phyloP scores from a whole-genome alignment of 1,139 yeast genomes.

The Scheffersomyces titani region DNA sequence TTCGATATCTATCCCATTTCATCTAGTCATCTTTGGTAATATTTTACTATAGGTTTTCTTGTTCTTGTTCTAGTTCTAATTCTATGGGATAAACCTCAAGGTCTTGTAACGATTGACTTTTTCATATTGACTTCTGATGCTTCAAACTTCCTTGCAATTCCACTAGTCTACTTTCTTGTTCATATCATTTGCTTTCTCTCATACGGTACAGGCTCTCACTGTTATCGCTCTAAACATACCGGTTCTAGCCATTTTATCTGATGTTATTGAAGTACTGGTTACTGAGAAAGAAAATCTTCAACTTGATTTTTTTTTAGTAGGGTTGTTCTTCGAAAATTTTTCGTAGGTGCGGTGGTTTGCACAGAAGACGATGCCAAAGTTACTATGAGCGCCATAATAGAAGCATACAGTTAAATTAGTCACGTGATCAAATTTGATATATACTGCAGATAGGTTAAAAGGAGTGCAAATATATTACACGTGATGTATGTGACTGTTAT shows the following conservation, averaged over 20 bases:
- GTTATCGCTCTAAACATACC: slow-evolving; percentile 44
- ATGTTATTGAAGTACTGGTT: slow-evolving; percentile 3
- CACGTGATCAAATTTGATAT: background rate
- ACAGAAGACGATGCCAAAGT: background rate
- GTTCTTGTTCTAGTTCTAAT: background rate
- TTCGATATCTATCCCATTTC: background rate
- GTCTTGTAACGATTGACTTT: background rate
- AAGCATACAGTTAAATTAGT: background rate
- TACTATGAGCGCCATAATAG: background rate
- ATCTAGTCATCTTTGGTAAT: background rate
- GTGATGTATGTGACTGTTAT: slow-evolving; percentile 18
- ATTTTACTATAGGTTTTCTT: too few species aligned
- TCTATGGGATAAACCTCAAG: background rate
- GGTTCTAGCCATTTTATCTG: slow-evolving; percentile 57
- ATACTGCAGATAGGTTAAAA: background rate
- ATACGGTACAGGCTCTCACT: background rate
- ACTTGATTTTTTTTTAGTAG: slow-evolving; percentile 4
- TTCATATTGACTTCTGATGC: background rate
- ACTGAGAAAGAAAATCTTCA: slow-evolving; percentile 11
- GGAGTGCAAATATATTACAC: slow-evolving; percentile 4
- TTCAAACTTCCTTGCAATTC: background rate
- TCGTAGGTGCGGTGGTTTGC: background rate
- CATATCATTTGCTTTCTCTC: background rate
- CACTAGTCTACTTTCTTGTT: slow-evolving; percentile 2
- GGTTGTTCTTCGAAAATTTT: background rate